These are phyloP conservation scores for Leishmania martiniquensis DNA, from an alignment of 208 protist genomes.

Conservation along the genomic window DNA sequence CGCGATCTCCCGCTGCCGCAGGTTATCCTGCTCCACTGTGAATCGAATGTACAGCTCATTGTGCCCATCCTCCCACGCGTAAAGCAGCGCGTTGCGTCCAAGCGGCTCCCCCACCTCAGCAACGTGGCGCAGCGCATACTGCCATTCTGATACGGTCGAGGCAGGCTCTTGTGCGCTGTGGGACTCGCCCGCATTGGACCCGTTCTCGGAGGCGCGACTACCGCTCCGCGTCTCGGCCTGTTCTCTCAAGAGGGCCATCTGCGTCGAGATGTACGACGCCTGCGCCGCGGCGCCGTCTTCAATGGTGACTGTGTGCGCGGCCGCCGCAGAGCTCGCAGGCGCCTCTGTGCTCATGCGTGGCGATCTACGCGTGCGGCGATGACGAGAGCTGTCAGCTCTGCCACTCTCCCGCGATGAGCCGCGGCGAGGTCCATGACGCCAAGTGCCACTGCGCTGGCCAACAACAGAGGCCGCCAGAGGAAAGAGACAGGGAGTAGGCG, in stretches of 20 bases:
- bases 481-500: neutral
- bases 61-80: slow-evolving; percentile 52
- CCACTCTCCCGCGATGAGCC: neutral
- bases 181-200: neutral
- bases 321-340: neutral
- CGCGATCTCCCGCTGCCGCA: slow-evolving; percentile 19
- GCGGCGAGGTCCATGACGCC: neutral
- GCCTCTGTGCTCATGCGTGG: neutral
- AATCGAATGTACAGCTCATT: slow-evolving; percentile 52
- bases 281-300: neutral
- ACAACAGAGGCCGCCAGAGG: neutral
- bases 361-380: neutral
- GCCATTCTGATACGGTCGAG: neutral
- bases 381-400: neutral
- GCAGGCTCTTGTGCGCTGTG: neutral
- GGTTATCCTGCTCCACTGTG: slow-evolving; percentile 19
- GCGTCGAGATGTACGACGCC: slow-evolving; percentile 6
- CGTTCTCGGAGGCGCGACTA: neutral
- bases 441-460: neutral
- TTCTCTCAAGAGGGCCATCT: neutral
- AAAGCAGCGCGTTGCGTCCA: slow-evolving; percentile 43
- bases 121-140: slow-evolving; percentile 19
- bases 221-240: neutral
- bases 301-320: neutral
- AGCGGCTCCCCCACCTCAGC: slow-evolving; percentile 47